These are phyloP conservation scores for Metschnikowia peoriensis DNA, from an alignment of 805 yeast genomes.

Conservation along the genomic window DNA sequence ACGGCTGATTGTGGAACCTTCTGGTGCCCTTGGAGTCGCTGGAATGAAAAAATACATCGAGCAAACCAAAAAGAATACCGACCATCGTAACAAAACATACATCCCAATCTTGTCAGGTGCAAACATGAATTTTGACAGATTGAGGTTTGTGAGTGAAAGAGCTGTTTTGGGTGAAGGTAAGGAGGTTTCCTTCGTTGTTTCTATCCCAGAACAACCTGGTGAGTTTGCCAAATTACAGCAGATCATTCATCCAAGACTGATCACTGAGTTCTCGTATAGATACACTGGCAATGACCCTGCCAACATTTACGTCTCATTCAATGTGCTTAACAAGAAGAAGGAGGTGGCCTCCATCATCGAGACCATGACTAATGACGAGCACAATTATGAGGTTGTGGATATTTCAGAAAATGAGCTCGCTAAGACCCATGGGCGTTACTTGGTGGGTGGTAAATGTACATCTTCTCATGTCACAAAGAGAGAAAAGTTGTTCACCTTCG, in stretches of 20 bases:
- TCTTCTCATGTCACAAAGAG: conserved; percentile 48
- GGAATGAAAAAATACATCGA: conserved; percentile 84
- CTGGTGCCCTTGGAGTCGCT: conserved; percentile 96
- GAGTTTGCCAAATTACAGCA: conserved; percentile 76
- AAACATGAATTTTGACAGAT: conserved; percentile 95
- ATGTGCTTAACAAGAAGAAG: conserved; percentile 69
- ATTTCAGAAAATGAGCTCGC: conserved; percentile 93
- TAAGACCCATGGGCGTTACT: conserved; percentile 91
- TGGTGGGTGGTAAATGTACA: conserved; percentile 87
- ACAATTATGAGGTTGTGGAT: conserved; percentile 65
- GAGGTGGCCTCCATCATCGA: conserved; percentile 68
- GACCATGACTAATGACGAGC: conserved; percentile 60
- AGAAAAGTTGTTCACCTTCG: conserved; percentile 80
- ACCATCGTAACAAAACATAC: conserved; percentile 67
- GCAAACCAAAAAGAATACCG: conserved; percentile 58
- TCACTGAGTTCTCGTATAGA: conserved; percentile 94
- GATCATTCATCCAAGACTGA: conserved; percentile 79
- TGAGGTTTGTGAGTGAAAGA: conserved; percentile 94
- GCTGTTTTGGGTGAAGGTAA: conserved; percentile 98
- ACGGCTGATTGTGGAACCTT: conserved; percentile 89
- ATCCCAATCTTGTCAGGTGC: conserved; percentile 93
- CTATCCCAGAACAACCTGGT: conserved; percentile 92
- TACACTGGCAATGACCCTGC: conserved; percentile 57
- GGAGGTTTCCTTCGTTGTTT: conserved; percentile 87
- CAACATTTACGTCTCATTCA: conserved; percentile 82